Percentiles rank a stretch among this genome's conserved stretches.
These are phyloP conservation scores for Colletotrichum sp. DNA, from an alignment of 2,329 filamentous ascomycete genomes.

Conservation along the genomic window DNA sequence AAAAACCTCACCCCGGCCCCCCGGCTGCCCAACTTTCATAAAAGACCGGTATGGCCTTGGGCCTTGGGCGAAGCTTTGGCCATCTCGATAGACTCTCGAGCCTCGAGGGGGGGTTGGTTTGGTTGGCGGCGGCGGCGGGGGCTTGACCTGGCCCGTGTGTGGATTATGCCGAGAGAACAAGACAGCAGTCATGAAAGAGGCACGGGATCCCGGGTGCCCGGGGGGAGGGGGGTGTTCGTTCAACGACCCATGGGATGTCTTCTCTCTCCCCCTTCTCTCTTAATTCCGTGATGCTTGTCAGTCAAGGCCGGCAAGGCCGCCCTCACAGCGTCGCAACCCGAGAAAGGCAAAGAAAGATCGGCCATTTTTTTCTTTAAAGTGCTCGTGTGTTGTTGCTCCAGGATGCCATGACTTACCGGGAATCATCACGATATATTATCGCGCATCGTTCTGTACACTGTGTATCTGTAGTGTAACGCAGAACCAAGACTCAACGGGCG, in stretches of 20 bases:
- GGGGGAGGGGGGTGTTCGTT: not conserved
- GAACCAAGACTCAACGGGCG: not conserved
- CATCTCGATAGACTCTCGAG: not conserved
- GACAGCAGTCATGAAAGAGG: not conserved
- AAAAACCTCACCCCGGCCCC: not conserved
- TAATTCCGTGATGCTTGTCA: not conserved
- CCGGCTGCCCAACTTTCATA: not conserved
- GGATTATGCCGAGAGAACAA: not conserved
- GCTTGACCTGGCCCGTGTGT: not conserved
- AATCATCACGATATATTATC: not conserved
- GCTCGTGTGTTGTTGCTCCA: not conserved
- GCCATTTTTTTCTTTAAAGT: not conserved
- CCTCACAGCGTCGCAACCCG: not conserved
- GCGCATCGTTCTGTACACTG: not conserved
- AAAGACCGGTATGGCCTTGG: not conserved
- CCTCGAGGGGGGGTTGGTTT: not conserved
- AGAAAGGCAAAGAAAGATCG: not conserved
- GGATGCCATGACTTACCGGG: not conserved
- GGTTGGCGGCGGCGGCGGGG: not conserved
- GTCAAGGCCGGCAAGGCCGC: not conserved
- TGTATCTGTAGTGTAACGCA: not conserved
- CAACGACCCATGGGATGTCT: not conserved
- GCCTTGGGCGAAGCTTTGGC: not conserved
- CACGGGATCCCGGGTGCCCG: not conserved
- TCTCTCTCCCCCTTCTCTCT: not conserved